phyloP scores from a whole-genome alignment of 2,329 filamentous ascomycete genomes.

The Huntiella decipiens region DNA sequence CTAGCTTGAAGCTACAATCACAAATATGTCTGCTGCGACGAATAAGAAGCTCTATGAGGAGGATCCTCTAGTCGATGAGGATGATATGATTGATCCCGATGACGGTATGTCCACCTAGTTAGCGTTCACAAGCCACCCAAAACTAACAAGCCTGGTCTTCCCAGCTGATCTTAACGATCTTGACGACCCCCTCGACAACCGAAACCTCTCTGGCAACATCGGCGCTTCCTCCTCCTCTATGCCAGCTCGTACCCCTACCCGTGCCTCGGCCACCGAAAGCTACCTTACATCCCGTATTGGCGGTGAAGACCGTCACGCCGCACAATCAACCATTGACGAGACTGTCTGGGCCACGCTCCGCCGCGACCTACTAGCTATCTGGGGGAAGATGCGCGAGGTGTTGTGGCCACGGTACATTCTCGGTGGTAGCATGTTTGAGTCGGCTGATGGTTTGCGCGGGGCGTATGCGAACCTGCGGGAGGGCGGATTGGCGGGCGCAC shows the following conservation, averaged over 20 bases:
- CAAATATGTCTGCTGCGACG: constrained; percentile 11
- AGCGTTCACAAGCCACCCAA: neutral
- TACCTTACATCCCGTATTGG: constrained; percentile 80
- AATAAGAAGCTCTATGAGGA: constrained; percentile 10
- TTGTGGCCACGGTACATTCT: constrained; percentile 91
- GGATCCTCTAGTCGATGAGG: constrained; percentile 34
- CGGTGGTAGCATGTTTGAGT: constrained; percentile 44
- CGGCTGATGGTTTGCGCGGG: constrained; percentile 33
- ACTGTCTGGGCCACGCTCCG: constrained; percentile 93
- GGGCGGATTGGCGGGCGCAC: constrained; percentile 37
- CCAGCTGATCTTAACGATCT: constrained; percentile 77
- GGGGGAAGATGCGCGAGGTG: constrained; percentile 96
- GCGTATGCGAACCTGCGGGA: constrained; percentile 43
- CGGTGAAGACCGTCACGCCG: constrained; percentile 78
- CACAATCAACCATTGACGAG: constrained; percentile 90
- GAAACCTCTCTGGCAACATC: constrained; percentile 72
- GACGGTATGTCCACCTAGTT: constrained; percentile 35
- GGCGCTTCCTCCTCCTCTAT: constrained; percentile 37
- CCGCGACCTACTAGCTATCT: constrained; percentile 77
- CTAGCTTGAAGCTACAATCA: neutral
- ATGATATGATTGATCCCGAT: constrained; percentile 62
- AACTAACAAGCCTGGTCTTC: neutral
- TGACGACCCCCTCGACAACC: constrained; percentile 67
- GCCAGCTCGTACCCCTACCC: constrained; percentile 13
- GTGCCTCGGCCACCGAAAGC: constrained; percentile 43